A percentile compares a stretch with the other conserved stretches of the same genome.
Conservation (phyloP, 345 rosid species). For the Gossypium stocksii region DNA sequence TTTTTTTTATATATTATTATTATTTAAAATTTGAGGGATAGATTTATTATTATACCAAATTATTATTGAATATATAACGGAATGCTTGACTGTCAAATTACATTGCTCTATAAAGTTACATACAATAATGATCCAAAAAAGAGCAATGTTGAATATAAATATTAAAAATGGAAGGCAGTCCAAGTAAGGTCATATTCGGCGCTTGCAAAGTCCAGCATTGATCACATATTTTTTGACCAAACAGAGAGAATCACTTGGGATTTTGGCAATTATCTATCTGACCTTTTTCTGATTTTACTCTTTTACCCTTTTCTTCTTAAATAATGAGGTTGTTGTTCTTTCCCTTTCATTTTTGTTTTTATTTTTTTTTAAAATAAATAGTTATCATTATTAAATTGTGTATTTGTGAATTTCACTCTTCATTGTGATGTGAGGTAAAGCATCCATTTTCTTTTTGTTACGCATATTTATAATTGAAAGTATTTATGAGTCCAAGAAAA, state of each 20-base stretch:
- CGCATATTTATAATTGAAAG: not conserved
- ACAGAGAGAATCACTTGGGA: constrained; percentile 1
- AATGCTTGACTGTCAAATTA: not conserved
- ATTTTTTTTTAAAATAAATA: not conserved
- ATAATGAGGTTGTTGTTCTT: not conserved
- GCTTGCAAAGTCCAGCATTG: not conserved
- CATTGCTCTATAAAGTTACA: not conserved
- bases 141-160: not conserved
- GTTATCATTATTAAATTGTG: not conserved
- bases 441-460: not conserved
- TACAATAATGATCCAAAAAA: not conserved
- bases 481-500: too few relatives aligned
- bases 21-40: too few relatives aligned
- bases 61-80: too few relatives aligned
- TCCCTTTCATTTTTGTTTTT: not conserved
- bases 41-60: accelerated
- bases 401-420: not conserved
- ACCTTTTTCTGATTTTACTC: not conserved
- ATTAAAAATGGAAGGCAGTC: not conserved
- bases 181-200: constrained; percentile 15
- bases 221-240: constrained; percentile 4
- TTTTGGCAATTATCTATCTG: not conserved
- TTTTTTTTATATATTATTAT: too few relatives aligned
- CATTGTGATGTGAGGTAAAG: not conserved
- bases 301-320: not conserved